Evolutionary conservation across 2,329 filamentous ascomycete genomes (phyloP).

Genomic region (Fusarium vanettenii): DNA sequence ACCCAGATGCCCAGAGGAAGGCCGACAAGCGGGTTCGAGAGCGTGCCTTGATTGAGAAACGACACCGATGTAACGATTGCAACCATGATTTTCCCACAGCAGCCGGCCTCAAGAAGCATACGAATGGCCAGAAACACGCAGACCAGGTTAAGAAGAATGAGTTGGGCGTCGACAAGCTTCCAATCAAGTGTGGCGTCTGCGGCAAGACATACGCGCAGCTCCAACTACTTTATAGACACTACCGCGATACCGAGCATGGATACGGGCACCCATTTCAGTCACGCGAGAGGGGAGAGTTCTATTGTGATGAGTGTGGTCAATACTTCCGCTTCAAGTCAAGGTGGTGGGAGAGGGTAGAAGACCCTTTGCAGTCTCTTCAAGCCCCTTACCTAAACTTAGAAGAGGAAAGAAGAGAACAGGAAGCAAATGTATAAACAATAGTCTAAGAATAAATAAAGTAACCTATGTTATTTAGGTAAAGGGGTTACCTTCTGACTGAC

Average conservation of each 20-base stretch:
- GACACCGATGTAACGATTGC: background rate
- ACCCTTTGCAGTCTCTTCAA: background rate
- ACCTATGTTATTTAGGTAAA: background rate
- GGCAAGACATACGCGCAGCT: background rate
- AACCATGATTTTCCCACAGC: background rate
- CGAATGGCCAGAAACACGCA: background rate
- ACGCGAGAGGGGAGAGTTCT: background rate
- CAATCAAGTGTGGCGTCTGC: background rate
- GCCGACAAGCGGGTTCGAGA: no score
- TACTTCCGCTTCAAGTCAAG: background rate
- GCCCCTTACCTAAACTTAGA: background rate
- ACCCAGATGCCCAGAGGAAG: no score
- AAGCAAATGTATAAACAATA: background rate
- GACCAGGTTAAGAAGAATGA: rapidly evolving
- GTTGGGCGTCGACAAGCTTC: background rate
- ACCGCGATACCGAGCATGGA: background rate
- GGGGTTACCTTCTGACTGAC: background rate
- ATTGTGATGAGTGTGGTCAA: background rate
- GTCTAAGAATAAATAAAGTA: background rate
- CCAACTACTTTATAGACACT: background rate
- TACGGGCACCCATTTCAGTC: background rate
- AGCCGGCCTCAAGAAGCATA: background rate
- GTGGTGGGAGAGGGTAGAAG: background rate
- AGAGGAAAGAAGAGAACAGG: background rate
- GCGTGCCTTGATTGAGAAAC: background rate